Percentiles rank a stretch among this genome's conserved stretches.
These are phyloP conservation scores for Leptodontidium sp. DNA, from an alignment of 2,329 filamentous ascomycete genomes.

Conservation along the genomic window DNA sequence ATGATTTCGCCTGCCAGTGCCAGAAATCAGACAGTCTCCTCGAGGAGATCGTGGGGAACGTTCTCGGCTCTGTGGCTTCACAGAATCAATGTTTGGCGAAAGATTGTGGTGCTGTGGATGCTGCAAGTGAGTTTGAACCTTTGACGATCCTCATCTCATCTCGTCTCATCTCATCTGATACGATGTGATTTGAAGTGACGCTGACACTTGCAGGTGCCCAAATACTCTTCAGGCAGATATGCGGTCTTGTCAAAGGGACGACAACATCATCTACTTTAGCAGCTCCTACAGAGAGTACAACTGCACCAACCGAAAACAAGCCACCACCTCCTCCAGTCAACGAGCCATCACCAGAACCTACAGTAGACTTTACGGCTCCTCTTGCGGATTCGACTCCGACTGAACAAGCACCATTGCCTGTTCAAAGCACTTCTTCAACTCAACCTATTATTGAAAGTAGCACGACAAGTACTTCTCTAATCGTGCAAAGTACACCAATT, in stretches of 20 bases:
- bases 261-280: neutral
- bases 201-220: slow-evolving; percentile 2
- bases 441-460: neutral
- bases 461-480: neutral
- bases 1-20: slow-evolving; percentile 9
- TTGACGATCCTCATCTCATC: neutral
- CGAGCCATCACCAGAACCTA: neutral
- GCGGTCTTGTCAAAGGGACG: neutral
- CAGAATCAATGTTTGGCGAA: slow-evolving; percentile 7
- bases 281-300: slow-evolving; percentile 2
- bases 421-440: neutral
- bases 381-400: neutral
- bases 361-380: slow-evolving; percentile 1
- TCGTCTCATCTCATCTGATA: too few species aligned
- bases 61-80: neutral
- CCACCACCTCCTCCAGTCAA: neutral
- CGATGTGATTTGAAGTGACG: neutral
- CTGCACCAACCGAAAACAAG: neutral
- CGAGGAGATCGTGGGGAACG: neutral
- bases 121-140: slow-evolving; percentile 2
- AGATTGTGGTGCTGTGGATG: slow-evolving; percentile 1
- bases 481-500: neutral
- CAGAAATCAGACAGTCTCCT: neutral
- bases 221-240: slow-evolving; percentile 10
- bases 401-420: neutral